Percentiles rank a stretch among this genome's conserved stretches.
phyloP scores from a whole-genome alignment of 768 basidiomycete genomes.

The Pisolithus orientalis region DNA sequence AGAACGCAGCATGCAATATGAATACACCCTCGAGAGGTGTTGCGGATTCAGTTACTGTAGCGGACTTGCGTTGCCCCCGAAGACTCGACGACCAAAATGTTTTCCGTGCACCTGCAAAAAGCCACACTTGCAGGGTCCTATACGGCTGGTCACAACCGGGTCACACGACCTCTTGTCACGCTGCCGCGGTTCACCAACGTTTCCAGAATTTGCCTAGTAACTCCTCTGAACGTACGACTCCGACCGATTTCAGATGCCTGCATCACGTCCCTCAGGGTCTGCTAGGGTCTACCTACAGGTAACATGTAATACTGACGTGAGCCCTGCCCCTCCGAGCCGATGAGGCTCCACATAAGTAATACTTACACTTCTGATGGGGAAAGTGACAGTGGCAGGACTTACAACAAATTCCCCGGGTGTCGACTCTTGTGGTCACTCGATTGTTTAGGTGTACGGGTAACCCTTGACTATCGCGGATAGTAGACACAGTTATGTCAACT shows the following conservation, averaged over 20 bases:
- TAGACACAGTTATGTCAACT: no score
- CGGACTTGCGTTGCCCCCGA: background rate
- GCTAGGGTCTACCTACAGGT: background rate
- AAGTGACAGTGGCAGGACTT: no score
- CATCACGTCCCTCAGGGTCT: background rate
- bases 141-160: background rate
- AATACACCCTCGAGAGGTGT: constrained; percentile 5
- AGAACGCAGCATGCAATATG: constrained; percentile 34
- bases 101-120: background rate
- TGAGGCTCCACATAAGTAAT: no score
- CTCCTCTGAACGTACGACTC: background rate
- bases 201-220: background rate
- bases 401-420: no score
- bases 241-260: background rate
- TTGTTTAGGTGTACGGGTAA: no score
- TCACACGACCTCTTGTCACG: no score
- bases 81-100: background rate
- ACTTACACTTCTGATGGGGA: no score
- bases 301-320: background rate
- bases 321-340: background rate
- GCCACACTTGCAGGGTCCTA: no score
- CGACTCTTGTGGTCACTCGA: no score
- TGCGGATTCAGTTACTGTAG: no score
- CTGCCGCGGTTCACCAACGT: no score
- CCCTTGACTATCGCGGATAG: no score